These are phyloP conservation scores for Ogataea minuta DNA, from an alignment of 805 yeast species.

Conservation along the genomic window DNA sequence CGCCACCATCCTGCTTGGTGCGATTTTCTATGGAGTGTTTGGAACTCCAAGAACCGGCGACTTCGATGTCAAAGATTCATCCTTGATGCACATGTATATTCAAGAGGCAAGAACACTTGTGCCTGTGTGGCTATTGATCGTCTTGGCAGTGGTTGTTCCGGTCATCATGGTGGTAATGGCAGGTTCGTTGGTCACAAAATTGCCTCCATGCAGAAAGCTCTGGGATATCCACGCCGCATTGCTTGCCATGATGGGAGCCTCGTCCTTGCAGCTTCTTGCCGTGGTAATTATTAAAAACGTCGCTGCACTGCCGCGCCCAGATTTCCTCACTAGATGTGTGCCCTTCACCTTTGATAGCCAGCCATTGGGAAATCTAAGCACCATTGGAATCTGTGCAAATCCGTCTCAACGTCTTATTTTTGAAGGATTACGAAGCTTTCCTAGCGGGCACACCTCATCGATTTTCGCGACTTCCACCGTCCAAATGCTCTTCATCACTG, in stretches of 20 bases:
- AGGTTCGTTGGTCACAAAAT: constrained; percentile 21
- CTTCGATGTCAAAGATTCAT: constrained; percentile 36
- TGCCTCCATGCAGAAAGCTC: constrained; percentile 24
- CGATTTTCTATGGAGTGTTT: constrained; percentile 33
- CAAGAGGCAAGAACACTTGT: constrained; percentile 35
- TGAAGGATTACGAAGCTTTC: constrained; percentile 58
- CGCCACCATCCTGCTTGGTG: constrained; percentile 21
- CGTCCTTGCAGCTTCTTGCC: constrained; percentile 37
- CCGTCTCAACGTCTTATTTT: constrained; percentile 33
- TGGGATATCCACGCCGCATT: constrained; percentile 44
- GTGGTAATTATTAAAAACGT: constrained; percentile 47
- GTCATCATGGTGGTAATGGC: constrained; percentile 28
- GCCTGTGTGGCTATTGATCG: constrained; percentile 33
- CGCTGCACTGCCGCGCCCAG: constrained; percentile 52
- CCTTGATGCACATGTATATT: constrained; percentile 35
- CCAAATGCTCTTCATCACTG: constrained; percentile 35
- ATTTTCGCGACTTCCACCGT: constrained; percentile 46
- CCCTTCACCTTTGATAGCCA: constrained; percentile 36
- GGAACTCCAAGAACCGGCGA: constrained; percentile 40
- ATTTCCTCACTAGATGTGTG: constrained; percentile 47
- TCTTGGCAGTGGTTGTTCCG: constrained; percentile 35
- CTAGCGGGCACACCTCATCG: constrained; percentile 56
- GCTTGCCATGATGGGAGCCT: constrained; percentile 38
- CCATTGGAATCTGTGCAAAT: constrained; percentile 47
- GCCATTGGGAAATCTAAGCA: constrained; percentile 38